phyloP scores from a whole-genome alignment of 2,329 filamentous ascomycete species.

The Neofusicoccum laricinum region DNA sequence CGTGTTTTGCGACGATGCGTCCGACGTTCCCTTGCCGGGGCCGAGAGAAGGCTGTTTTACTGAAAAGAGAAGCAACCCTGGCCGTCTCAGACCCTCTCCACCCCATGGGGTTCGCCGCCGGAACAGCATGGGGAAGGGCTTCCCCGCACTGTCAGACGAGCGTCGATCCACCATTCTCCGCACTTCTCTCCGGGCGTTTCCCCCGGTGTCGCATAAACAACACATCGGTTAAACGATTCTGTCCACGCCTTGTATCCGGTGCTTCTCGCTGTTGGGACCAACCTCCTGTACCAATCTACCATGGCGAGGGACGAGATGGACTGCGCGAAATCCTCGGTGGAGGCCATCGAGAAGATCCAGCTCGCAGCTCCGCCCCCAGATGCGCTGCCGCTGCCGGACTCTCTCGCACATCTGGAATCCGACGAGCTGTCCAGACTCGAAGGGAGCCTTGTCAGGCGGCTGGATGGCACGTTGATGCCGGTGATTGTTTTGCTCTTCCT shows the following conservation, averaged over 20 bases:
- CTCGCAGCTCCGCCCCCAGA: background rate
- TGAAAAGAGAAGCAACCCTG: too few relatives aligned
- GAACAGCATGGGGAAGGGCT: background rate
- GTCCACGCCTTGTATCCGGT: too few relatives aligned
- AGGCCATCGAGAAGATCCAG: background rate
- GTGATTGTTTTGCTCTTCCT: constrained; percentile 14
- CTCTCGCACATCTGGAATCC: background rate
- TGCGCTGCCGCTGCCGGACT: background rate
- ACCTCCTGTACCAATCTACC: background rate
- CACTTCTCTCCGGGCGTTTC: background rate
- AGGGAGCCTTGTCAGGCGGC: constrained; percentile 20
- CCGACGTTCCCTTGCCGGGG: too few relatives aligned
- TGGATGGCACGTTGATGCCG: constrained; percentile 14
- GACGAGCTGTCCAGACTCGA: constrained; percentile 3
- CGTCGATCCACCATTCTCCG: background rate
- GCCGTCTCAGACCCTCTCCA: too few relatives aligned
- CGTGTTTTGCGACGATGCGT: too few relatives aligned
- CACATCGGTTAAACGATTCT: too few relatives aligned
- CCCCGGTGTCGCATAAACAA: background rate
- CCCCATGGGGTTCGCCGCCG: background rate
- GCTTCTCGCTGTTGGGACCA: too few relatives aligned
- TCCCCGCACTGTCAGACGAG: background rate
- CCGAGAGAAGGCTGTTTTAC: too few relatives aligned
- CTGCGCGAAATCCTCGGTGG: background rate
- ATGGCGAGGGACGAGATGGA: background rate